Percentiles rank a stretch among this genome's conserved stretches.
phyloP scores from a whole-genome alignment of 164 flowering plant species.

The Euptelea pleiosperma region DNA sequence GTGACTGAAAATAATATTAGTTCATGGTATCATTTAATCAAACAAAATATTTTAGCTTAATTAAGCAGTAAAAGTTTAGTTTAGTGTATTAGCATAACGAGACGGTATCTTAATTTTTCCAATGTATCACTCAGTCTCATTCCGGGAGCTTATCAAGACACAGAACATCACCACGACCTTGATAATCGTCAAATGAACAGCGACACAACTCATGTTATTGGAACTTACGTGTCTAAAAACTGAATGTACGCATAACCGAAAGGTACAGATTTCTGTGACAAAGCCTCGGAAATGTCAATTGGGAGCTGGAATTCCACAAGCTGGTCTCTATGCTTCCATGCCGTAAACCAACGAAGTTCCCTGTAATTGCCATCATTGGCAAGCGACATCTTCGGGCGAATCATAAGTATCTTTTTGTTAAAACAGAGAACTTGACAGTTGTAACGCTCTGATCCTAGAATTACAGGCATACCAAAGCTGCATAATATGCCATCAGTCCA shows the following conservation, averaged over 20 bases:
- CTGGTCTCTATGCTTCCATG: slow-evolving; percentile 75
- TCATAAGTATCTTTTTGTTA: slow-evolving; percentile 82
- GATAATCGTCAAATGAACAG: too few relatives aligned
- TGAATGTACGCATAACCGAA: slow-evolving; percentile 91
- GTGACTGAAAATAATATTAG: too few relatives aligned
- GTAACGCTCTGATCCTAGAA: slow-evolving; percentile 80
- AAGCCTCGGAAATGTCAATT: slow-evolving; percentile 54
- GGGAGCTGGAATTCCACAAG: slow-evolving; percentile 85
- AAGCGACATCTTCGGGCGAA: slow-evolving; percentile 95
- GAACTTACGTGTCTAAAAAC: slow-evolving; percentile 82
- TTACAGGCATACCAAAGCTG: slow-evolving; percentile 95
- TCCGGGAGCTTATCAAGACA: too few relatives aligned
- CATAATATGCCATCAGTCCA: slow-evolving; percentile 91
- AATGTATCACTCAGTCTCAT: too few relatives aligned
- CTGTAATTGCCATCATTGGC: slow-evolving; percentile 97
- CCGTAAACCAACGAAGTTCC: slow-evolving; percentile 92
- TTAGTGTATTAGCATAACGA: too few relatives aligned
- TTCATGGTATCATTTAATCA: too few relatives aligned
- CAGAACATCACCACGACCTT: too few relatives aligned
- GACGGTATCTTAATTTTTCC: too few relatives aligned
- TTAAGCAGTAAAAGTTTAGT: too few relatives aligned
- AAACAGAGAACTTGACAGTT: slow-evolving; percentile 86
- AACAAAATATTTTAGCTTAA: too few relatives aligned
- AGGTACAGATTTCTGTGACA: slow-evolving; percentile 68
- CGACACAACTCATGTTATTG: background rate